Base-by-base conservation (phyloP, 164 flowering plant genomes). In the Aristolochia fimbriata region DNA sequence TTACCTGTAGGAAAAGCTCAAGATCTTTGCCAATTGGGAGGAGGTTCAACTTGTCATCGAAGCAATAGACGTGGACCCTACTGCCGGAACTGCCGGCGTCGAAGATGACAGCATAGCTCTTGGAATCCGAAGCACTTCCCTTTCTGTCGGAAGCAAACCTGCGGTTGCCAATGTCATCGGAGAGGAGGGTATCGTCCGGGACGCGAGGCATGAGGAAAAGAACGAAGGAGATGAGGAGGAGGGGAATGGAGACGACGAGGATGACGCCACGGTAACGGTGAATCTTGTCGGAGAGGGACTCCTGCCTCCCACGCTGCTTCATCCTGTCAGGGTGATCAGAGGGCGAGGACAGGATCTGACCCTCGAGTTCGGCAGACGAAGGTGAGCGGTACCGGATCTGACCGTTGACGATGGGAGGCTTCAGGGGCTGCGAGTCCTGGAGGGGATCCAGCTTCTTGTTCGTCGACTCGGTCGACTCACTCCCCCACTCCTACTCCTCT, bases 61-160 rank as follows among this genome's bases (percentile, higher is more conserved):
- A 92, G 52, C 96, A 79, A 56, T 74, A 88, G n/a, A 92, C 98
- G 60, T 92, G 98, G 16, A 92, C 96, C 19, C 98, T 76, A 58
- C 96, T 88, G 0, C 98, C 98, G 19, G 96, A 87, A 67, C 98
- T 92, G 5, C 98, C 98, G 11, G 98, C 98, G 64, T 89, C 98
- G 59, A 92, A 88, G 17, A 92, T 81, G 13, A 89, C 98, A 0
- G 93, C 98, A 21, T 80, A 92, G 10, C 61, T 60, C 65, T 63
- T 73, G 21, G 58, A 27, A 51, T 46, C 54, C 15, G 41, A 27
- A 16, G 24, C 10, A 6, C 19, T 15, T 24, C 22, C 16, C 51
- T 14, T 23, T 17, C 37, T 15, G 12, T 31, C 48, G 15, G 56
- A 45, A 25, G 49, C 52, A 9, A 10, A 8, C 41, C 24, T 47